Evolutionary conservation across 2,329 filamentous ascomycete genomes (phyloP).

Genomic region (Venturia nashicola): DNA sequence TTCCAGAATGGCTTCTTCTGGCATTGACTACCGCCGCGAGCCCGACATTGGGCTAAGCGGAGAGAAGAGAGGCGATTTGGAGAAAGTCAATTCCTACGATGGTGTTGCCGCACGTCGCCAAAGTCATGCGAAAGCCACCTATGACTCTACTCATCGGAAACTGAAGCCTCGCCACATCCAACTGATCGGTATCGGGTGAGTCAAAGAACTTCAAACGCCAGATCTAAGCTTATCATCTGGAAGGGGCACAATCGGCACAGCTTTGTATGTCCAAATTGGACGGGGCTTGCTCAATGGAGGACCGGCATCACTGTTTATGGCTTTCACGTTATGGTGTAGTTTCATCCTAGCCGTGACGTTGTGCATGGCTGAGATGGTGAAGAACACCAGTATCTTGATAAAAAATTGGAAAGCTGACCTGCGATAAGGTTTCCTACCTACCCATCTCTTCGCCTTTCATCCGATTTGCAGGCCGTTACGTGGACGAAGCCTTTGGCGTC

Average conservation of each 20-base stretch:
- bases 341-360: constrained; percentile 28
- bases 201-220: neutral
- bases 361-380: constrained; percentile 62
- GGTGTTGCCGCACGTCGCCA: neutral
- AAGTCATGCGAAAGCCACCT: constrained; percentile 17
- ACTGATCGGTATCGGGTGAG: constrained; percentile 25
- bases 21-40: constrained; percentile 18
- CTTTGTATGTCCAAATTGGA: constrained; percentile 35
- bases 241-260: constrained; percentile 34
- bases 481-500: constrained; percentile 64
- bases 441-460: constrained; percentile 71
- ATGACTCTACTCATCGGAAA: constrained; percentile 31
- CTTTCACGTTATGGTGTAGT: constrained; percentile 33
- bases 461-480: constrained; percentile 61
- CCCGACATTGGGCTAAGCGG: neutral
- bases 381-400: constrained; percentile 26
- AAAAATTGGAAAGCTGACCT: neutral
- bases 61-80: constrained; percentile 15
- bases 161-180: constrained; percentile 35
- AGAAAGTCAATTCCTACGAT: constrained; percentile 17
- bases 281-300: constrained; percentile 33
- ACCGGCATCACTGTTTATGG: constrained; percentile 33
- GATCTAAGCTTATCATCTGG: constrained; percentile 15
- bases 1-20: constrained; percentile 22
- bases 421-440: constrained; percentile 42